Evolutionary conservation across 1,139 yeast genomes (phyloP), one percentile per base, ranked within the genome.

Genomic region (Pneumocystis jirovecii): DNA sequence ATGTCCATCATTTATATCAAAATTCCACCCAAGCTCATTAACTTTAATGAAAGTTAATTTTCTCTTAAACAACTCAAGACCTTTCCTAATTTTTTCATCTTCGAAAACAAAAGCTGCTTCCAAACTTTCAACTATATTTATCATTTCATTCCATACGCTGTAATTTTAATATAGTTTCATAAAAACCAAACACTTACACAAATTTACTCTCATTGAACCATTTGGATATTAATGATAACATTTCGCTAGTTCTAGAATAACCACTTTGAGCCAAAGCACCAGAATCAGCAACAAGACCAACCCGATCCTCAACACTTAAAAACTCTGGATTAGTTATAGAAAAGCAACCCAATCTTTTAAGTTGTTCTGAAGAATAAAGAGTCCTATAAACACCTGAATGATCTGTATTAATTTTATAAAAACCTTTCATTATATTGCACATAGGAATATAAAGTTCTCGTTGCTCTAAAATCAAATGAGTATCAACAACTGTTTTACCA

Each of bases 351-450:
- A 89, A 82, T 76, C 85, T 85, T 64, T 79, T 75, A 84, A 95
- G 84, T 75, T 96, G 86, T 66, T 82, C 85, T 56, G 86, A 80
- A 15, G 87, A 79, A 76, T 90, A 89, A 42, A 87, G 82, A 63
- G 95, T 87, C 73, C 96, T 83, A 79, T 85, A 89, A 67, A 89
- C 82, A 73, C 96, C 95, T 63, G 88, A 81, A 75, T 86, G 95
- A 71, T 88, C 87, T 65, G 88, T 89, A 72, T 89, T 89, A 70
- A 89, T 77, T 78, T 89, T 89, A 77, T 82, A 86, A 76, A 87
- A 88, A 70, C 81, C 84, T 25, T 50, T 50, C 57, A 21, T 50
- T 68, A 80, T 77, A 10, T 76, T 71, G 21, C 75, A 76, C 65
- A 84, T 70, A 65, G 78, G 76, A 21, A 74, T 65, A 15, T 72